Base-by-base conservation (phyloP, 2,329 filamentous ascomycete genomes). In the Colletotrichum sojae region DNA sequence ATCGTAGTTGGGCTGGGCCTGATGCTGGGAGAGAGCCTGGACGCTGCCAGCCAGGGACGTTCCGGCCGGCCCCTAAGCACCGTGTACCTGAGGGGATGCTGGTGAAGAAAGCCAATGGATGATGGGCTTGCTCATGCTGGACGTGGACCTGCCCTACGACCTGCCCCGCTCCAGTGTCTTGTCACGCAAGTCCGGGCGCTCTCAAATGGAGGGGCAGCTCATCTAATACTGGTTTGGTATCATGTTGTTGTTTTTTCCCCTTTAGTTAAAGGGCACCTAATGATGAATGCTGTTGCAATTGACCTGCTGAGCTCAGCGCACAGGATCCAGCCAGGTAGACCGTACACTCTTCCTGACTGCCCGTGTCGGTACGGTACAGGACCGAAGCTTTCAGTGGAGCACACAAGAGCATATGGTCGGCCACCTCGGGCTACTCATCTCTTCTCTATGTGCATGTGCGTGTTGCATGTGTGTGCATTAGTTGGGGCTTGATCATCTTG, bases 11-110 rank as follows among this genome's bases (percentile, higher is more conserved):
- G 31, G 9, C 31, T 36, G 22, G 22, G 22, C 22, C 31, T 10
- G 10, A 43, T 43, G 54, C 65, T 53, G 54, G 65, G 65, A 56
- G 59, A n/a, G 53, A 53, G 53, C 65, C 61, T 65, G 65, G 18
- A 51, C 15, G 45, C 20, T 13, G 61, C 27, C 54, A 68, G 65
- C 27, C 54, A 68, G 65, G 64, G 53, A 68, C 53, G 46, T 53
- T 57, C 22, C 45, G 27, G 46, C n/a, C 31, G n/a, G 45, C 40
- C 22, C 27, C 25, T 27, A 49, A 45, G 56, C 39, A 51, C 27
- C 45, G 45, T 25, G 25, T 40, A 18, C 45, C 49, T 49, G 31
- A 18, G 40, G 10, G 36, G 8, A 36, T 8, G 9, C 31, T 9
- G 31, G 31, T 36, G 10, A 10, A 10, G 31, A 36, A 31, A 22